Percentiles rank a stretch among this genome's conserved stretches.
These are phyloP conservation scores for Dactylorhiza incarnata DNA, from an alignment of 106 monocot species.

Conservation along the genomic window DNA sequence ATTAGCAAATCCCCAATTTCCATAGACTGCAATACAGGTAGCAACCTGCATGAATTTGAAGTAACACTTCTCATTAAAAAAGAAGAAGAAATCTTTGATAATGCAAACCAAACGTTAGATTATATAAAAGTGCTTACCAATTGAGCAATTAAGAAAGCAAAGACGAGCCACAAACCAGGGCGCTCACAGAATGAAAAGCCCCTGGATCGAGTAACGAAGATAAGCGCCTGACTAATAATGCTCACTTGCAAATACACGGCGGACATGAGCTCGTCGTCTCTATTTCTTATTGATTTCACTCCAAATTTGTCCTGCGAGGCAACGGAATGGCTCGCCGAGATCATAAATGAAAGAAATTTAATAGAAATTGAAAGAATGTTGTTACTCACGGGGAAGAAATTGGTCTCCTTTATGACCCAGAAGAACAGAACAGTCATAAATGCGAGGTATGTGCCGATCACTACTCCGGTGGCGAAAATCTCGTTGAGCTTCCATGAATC, in stretches of 20 bases:
- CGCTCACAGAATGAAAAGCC: slow-evolving; percentile 17
- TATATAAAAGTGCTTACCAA: slow-evolving; percentile 5
- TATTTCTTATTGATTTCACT: slow-evolving; percentile 10
- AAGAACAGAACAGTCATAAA: slow-evolving; percentile 41
- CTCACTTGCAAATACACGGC: slow-evolving; percentile 18
- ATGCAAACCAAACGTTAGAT: no score
- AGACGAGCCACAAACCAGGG: slow-evolving; percentile 11
- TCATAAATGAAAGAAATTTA: background rate
- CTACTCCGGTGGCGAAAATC: slow-evolving; percentile 44
- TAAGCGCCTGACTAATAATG: slow-evolving; percentile 12
- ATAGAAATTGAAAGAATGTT: background rate
- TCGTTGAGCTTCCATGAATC: slow-evolving; percentile 40
- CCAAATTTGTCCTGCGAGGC: slow-evolving; percentile 3
- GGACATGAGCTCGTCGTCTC: slow-evolving; percentile 11
- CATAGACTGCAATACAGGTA: slow-evolving; percentile 38
- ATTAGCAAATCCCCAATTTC: slow-evolving; percentile 32
- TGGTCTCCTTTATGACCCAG: slow-evolving; percentile 28
- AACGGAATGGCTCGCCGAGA: background rate
- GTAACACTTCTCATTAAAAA: background rate
- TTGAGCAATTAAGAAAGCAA: slow-evolving; percentile 15
- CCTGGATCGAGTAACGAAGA: slow-evolving; percentile 21
- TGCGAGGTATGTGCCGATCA: slow-evolving; percentile 39
- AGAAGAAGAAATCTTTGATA: background rate
- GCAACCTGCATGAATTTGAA: slow-evolving; percentile 21
- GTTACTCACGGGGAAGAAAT: slow-evolving; percentile 30